phyloP scores from a whole-genome alignment of 345 rosid genomes.

The Euclidium syriacum region DNA sequence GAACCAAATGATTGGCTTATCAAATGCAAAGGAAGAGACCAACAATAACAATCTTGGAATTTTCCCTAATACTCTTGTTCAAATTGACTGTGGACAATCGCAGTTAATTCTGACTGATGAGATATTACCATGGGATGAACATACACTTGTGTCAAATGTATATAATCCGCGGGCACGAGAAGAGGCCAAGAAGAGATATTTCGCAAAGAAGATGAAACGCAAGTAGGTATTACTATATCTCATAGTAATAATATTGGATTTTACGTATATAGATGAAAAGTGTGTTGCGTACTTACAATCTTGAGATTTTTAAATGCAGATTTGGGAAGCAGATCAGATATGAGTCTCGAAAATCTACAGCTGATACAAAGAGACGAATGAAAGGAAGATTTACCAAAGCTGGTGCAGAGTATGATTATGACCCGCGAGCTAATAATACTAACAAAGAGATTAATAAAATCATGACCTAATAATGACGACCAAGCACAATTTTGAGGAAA shows the following conservation, averaged over 20 bases:
- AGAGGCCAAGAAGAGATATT: slow-evolving; percentile 18
- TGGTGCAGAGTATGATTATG: slow-evolving; percentile 29
- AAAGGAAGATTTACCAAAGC: slow-evolving; percentile 31
- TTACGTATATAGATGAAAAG: neutral
- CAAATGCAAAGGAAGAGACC: slow-evolving; percentile 17
- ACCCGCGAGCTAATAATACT: slow-evolving; percentile 10
- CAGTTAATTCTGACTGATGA: slow-evolving; percentile 9
- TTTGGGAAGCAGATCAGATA: slow-evolving; percentile 28
- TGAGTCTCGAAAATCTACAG: slow-evolving; percentile 28
- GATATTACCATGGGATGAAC: slow-evolving; percentile 11
- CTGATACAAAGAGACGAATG: slow-evolving; percentile 19
- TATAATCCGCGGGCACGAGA: neutral
- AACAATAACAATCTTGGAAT: neutral
- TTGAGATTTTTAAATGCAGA: neutral
- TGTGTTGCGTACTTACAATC: neutral
- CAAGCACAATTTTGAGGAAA: too few relatives aligned
- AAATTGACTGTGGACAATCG: slow-evolving; percentile 7
- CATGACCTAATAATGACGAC: neutral
- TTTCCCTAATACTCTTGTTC: neutral
- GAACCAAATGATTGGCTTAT: slow-evolving; percentile 13
- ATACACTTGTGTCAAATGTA: neutral
- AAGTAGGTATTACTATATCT: slow-evolving; percentile 14
- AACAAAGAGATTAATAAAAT: neutral
- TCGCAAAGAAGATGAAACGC: slow-evolving; percentile 24
- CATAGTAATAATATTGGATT: neutral